phyloP scores from a whole-genome alignment of 306 rosid genomes.

The Sophora flavescens region DNA sequence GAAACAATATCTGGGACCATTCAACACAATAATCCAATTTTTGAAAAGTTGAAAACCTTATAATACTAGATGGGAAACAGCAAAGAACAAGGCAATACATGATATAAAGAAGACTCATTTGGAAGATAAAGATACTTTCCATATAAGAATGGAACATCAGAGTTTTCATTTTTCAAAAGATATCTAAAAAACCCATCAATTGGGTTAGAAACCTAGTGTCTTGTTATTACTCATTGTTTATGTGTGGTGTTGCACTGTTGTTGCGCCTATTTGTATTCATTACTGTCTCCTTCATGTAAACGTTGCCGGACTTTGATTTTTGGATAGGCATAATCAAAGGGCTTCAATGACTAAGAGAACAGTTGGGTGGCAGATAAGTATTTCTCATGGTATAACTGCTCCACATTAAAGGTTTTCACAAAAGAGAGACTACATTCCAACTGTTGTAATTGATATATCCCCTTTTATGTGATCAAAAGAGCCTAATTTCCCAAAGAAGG shows the following conservation, averaged over 20 bases:
- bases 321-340: constrained; percentile 25
- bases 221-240: not conserved
- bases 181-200: constrained; percentile 10
- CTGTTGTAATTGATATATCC: constrained; percentile 10
- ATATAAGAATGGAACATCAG: constrained; percentile 26
- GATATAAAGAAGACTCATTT: constrained; percentile 1
- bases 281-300: not conserved
- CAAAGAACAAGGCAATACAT: constrained; percentile 30
- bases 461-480: not conserved
- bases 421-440: constrained; percentile 22
- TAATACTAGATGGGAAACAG: constrained; percentile 30
- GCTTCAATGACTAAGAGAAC: constrained; percentile 27
- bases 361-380: not conserved
- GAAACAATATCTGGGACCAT: constrained; percentile 32
- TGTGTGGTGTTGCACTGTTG: not conserved
- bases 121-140: constrained; percentile 17
- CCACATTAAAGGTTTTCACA: constrained; percentile 9
- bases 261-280: constrained; percentile 15
- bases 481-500: no score
- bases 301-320: constrained; percentile 9
- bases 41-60: constrained; percentile 13
- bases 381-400: constrained; percentile 13
- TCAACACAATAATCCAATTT: constrained; percentile 31
- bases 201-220: constrained; percentile 6
- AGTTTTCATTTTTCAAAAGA: constrained; percentile 16